Evolutionary conservation across 305 asterid species (phyloP), one percentile per base, ranked within the genome.

Genomic region (Petunia hybrid): DNA sequence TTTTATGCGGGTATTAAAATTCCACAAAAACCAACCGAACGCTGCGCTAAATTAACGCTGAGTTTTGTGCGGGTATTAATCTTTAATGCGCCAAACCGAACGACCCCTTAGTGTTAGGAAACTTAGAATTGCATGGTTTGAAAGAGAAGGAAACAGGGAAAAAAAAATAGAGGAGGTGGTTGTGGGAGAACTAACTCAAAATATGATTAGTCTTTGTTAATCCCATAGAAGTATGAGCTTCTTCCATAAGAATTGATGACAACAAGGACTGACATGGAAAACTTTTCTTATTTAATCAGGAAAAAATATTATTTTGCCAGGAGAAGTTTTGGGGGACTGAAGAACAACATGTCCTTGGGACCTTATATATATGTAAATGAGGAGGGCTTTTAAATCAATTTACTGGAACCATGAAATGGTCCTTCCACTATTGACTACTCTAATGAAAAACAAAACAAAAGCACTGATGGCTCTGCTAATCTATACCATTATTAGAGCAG

Each of bases 391-490:
- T 46, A 31, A 71, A 71, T 48, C 77, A 71, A 60, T 9, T 51
- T 14, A 51, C 57, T 51, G 14, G 57, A 51, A 51, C 57, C 57
- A 51, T 51, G 57, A 51, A 51, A 51, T 51, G 57, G 57, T 48
- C 42, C 77, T 48, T 71, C 12, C 77, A 71, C 61, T 71, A 71
- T 8, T 31, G 77, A 70, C 77, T 70, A 45, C 42, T 46, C 59
- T 70, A 70, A 70, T 22, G 31, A 22, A 22, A 22, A 22, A 22
- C 31, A 22, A 22, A 22, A 22, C 31, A 48, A 8, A 48, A 4
- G 40, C 22, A 70, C 40, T 46, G 77, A 70, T 46, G 60, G 42
- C 31, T 70, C 31, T 68, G 46, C 60, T 70, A 70, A 70, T 70
- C 77, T 31, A 46, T 60, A 70, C 60, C 22, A 70, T 46, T 46